Base-by-base conservation (phyloP, 2,329 filamentous ascomycete species). In the Chaetoscypha palmicola region DNA sequence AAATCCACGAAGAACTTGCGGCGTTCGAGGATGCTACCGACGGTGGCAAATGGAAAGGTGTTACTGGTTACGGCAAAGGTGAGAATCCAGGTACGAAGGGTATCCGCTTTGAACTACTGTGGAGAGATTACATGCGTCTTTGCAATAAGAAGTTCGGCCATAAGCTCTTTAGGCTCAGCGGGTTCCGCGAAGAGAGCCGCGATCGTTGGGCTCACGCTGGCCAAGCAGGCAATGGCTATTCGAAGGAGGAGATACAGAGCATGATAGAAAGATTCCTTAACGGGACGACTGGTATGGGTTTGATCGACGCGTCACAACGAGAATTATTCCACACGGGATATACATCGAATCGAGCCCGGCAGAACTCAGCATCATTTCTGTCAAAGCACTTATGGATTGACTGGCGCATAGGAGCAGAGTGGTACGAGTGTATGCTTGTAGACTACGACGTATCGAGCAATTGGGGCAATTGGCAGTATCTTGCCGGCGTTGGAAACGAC, bases 391-490 rank as follows among this genome's bases (percentile, higher is more conserved):
- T 90, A 2, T 72, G 73, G 1, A 79, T 91, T 17, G 86, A 91
- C 62, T 92, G 86, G 86, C 76, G 84, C 0, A 72, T 86, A 11
- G 86, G 86, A 0, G 86, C 85, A 0, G 86, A 90, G 60, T 91
- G 83, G 83, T 91, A 90, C 58, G 86, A 91, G 60, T 77, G 74
- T 58, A 67, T 84, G 58, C 70, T 90, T 2, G 69, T 82, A 22
- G 86, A 92, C 59, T 88, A 90, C 59, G 86, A 91, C 53, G 73
- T 84, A 0, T 78, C 75, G 11, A 83, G 74, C 47, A 90, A 90
- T 53, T 91, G 84, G 84, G 79, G 79, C 8, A 89, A 88, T 56
- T 90, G 85, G 86, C 84, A 89, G 61, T 91, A 91, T 49, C 77
- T 86, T 0, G 74, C 85, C 0, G 86, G 86, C 0, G 83, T 91